Conservation (phyloP, 441 rosid genomes). For the Adansonia gregorii region DNA sequence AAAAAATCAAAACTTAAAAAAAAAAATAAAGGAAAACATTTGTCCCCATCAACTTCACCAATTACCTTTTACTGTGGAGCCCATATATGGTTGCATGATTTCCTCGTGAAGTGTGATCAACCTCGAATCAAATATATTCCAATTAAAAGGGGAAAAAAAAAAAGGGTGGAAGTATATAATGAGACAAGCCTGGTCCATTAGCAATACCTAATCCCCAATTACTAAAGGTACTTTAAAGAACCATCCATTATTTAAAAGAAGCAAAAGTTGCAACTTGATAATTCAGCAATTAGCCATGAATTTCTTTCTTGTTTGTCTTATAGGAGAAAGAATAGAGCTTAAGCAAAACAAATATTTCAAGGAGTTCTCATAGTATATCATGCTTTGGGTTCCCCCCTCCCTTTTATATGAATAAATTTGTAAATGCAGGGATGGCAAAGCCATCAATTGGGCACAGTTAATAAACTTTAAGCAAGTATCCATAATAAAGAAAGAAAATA, state of each 20-base stretch:
- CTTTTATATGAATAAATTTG: background rate
- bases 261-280: background rate
- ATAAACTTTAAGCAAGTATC: background rate
- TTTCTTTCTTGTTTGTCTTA: slow-evolving; percentile 5
- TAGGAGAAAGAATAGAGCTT: background rate
- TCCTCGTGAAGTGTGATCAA: background rate
- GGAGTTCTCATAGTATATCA: background rate
- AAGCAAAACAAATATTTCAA: background rate
- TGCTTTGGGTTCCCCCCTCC: background rate
- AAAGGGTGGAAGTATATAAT: background rate
- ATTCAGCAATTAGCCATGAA: background rate
- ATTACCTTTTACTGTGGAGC: background rate
- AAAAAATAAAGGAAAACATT: background rate
- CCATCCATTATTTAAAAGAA: background rate
- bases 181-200: background rate
- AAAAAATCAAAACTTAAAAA: background rate
- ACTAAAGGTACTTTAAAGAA: background rate
- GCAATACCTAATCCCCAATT: slow-evolving; percentile 12
- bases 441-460: slow-evolving; percentile 4
- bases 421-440: background rate
- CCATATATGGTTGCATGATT: background rate
- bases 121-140: background rate
- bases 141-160: background rate
- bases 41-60: background rate
- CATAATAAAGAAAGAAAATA: background rate